A percentile compares a stretch with the other conserved stretches of the same genome.
Evolutionary conservation across 176 grass and related monocot species (phyloP).

Genomic region (Thinopyrum elongatum): DNA sequence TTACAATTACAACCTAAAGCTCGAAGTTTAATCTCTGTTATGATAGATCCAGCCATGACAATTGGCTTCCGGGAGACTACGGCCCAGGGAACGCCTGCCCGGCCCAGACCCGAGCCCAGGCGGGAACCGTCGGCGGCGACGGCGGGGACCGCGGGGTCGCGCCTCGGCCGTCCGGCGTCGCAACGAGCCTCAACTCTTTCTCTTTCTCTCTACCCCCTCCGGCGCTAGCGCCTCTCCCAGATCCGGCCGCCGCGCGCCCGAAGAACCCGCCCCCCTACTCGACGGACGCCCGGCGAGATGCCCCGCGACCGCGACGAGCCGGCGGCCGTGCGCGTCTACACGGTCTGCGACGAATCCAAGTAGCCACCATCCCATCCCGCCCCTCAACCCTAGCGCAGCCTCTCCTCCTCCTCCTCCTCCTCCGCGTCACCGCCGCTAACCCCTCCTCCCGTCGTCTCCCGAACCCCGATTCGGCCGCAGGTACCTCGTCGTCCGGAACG

Average conservation of each 20-base stretch:
- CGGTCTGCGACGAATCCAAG: conserved; percentile 95
- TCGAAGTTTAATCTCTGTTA: no score
- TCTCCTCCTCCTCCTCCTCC: neutral
- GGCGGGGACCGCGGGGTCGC: no score
- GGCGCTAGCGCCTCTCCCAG: neutral
- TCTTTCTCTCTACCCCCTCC: neutral
- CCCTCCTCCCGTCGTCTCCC: neutral
- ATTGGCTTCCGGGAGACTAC: no score
- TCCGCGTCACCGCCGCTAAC: neutral
- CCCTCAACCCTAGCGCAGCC: neutral
- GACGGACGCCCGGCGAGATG: conserved; percentile 34
- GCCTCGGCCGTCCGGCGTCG: no score
- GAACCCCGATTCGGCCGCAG: conserved; percentile 30
- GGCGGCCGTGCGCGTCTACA: conserved; percentile 67
- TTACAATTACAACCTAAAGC: no score
- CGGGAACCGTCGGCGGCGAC: no score
- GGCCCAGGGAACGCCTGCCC: no score
- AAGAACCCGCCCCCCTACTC: no score
- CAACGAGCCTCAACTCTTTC: neutral
- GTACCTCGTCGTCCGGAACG: conserved; percentile 87
- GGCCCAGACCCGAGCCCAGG: no score
- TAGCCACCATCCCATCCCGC: conserved; percentile 14
- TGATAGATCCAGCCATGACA: no score
- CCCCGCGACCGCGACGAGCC: conserved; percentile 56
- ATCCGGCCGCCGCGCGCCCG: neutral